Conservation (phyloP, 176 grass and related monocot species). For the Saccharum spontaneum region DNA sequence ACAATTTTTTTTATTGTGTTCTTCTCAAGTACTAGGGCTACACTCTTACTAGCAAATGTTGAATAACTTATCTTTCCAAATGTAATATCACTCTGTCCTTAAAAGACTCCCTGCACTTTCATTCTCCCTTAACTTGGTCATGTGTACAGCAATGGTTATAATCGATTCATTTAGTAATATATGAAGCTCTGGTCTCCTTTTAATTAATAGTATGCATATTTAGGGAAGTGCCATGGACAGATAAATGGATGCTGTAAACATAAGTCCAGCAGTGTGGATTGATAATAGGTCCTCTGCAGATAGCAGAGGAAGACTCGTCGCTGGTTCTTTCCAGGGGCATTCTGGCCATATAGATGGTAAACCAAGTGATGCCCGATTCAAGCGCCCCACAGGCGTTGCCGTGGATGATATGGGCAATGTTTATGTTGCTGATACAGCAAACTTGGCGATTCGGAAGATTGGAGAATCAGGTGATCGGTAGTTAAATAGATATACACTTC, state of each 20-base stretch:
- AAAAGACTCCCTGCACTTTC: neutral
- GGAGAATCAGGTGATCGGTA: conserved; percentile 63
- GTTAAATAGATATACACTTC: conserved; percentile 1
- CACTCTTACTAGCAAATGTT: neutral
- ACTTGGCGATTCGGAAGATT: conserved; percentile 93
- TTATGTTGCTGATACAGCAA: conserved; percentile 97
- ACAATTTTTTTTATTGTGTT: neutral
- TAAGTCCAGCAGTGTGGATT: conserved; percentile 19
- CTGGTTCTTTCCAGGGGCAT: conserved; percentile 95
- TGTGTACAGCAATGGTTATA: neutral
- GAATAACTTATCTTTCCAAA: neutral
- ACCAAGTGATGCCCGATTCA: conserved; percentile 90
- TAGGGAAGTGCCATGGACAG: neutral
- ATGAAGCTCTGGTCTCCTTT: neutral
- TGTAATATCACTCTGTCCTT: neutral
- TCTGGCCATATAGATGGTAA: conserved; percentile 92
- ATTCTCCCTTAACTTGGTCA: neutral
- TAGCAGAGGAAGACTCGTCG: conserved; percentile 88
- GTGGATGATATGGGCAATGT: conserved; percentile 96
- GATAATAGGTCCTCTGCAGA: conserved; percentile 55
- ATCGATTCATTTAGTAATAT: neutral
- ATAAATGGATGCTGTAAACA: neutral
- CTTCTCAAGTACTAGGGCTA: neutral
- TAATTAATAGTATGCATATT: neutral
- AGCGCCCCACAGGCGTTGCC: conserved; percentile 80